Evolutionary conservation across 164 flowering plant genomes (phyloP).

Genomic region (Amborella trichopoda): DNA sequence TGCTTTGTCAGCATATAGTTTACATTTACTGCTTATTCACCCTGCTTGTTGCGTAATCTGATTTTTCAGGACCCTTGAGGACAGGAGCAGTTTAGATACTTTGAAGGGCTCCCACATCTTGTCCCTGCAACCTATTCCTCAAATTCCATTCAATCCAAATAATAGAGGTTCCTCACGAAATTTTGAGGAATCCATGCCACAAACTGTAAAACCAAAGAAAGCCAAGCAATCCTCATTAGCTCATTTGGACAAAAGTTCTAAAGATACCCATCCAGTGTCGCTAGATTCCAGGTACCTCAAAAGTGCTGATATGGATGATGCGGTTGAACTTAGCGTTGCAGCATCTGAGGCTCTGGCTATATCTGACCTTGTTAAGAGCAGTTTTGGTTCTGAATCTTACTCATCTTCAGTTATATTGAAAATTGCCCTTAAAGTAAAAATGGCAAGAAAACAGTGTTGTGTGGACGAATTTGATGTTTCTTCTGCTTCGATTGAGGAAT

Average conservation of each 20-base stretch:
- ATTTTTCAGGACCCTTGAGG: too few species aligned
- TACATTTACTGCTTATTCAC: too few species aligned
- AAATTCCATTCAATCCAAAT: conserved; percentile 6
- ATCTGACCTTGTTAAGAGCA: conserved; percentile 37
- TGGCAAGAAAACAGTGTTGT: conserved; percentile 29
- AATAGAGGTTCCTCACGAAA: conserved; percentile 5
- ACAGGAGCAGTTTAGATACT: too few species aligned
- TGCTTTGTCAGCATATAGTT: not conserved
- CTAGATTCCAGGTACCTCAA: conserved; percentile 3
- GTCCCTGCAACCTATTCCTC: conserved; percentile 6
- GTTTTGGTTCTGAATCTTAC: conserved; percentile 14
- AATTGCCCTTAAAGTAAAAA: conserved; percentile 56
- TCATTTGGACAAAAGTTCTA: conserved; percentile 3
- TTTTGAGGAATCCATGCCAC: conserved; percentile 3
- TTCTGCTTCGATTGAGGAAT: conserved; percentile 10
- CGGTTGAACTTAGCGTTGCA: conserved; percentile 63
- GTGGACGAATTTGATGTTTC: conserved; percentile 14
- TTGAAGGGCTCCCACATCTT: too few species aligned
- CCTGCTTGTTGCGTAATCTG: too few species aligned
- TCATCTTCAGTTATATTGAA: conserved; percentile 43
- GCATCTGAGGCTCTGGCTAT: conserved; percentile 86
- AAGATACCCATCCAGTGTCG: conserved; percentile 12
- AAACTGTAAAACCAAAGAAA: conserved; percentile 4
- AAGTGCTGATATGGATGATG: conserved; percentile 26
- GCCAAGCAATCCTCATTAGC: conserved; percentile 3